Base-by-base conservation (phyloP, 2,329 filamentous ascomycete genomes). In the Cladosporium sp. region DNA sequence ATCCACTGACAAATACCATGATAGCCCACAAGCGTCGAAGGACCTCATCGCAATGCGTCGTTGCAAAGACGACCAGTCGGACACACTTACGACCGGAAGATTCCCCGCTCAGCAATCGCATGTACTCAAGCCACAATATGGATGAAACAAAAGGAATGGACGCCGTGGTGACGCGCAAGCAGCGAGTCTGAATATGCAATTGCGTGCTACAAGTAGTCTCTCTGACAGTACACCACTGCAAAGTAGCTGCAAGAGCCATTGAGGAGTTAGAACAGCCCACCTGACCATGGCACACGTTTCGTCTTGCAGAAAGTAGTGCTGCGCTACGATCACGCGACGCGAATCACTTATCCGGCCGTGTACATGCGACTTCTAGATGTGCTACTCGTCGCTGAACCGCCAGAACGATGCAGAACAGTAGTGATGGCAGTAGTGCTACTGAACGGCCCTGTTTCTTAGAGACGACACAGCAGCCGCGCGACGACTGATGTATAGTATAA, bases 81-180 rank as follows among this genome's bases (percentile, higher is more conserved):
- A 22, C 25, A 34, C 17, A 39, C 36, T 17, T 39, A n/a, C 45
- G 13, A 48, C 45, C 13, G 45, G 45, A 32, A 48, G 45, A 48
- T 48, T 28, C 45, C 45, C 45, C 45, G 45, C 45, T 17, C 45
- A 25, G 45, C 9, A 32, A 15, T 20, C 13, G 45, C 45, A 48
- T 48, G 25, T 48, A 48, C 45, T 25, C n/a, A 35, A 48, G 45
- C 45, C 45, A 48, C 45, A 48, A 48, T 48, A 48, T 48, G 24
- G 45, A 48, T 48, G 45, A 48, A 48, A 48, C 45, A 28, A 48
- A 12, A 35, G 17, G 17, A 13, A 19, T 17, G 17, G 5, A 8
- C 42, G 22, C 20, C 25, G 22, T n/a, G n/a, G n/a, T n/a, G 15
- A 45, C 42, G 42, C 24, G 42, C 42, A 35, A 48, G 45, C 28